Base-by-base conservation (phyloP, 1,284 basidiomycete species). In the Leucoagaricus sp. region DNA sequence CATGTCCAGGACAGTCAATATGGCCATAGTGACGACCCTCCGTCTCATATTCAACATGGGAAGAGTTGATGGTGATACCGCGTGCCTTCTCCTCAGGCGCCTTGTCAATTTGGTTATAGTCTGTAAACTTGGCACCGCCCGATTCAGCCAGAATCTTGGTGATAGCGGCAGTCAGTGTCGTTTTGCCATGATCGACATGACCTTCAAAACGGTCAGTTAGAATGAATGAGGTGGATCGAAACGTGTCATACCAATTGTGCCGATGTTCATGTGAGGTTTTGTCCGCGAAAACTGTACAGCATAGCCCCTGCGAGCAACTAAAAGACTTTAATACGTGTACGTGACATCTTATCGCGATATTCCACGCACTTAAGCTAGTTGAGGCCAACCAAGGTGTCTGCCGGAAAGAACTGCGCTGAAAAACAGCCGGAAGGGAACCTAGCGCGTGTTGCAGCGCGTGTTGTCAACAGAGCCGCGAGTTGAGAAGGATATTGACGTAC, bases 61-160 rank as follows among this genome's bases (percentile, higher is more conserved):
- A 80, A 21, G 87, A 88, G 75, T 90, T 93, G 71, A 99, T 99
- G 64, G 97, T 99, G 76, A 99, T 99, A 80, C 97, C 97, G 76
- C 97, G 93, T 58, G 96, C 96, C 78, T 96, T 97, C 81, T 99
- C 97, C 75, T 99, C 97, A 9, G 97, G 97, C n/a, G 97, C 97
- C 81, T 95, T 98, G 89, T 99, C 97, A 69, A 99, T 99, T 75
- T 95, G 88, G 55, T 85, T 86, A 79, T 99, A 99, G 83, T 96
- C 96, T 64, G 97, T 92, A 76, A 99, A 99, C 73, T 90, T 94
- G 63, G 94, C 96, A 55, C 89, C 92, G 64, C 91, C 89, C 59
- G 73, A 72, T 63, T 89, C 84, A 38, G 96, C 78, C 56, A 99
- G 86, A 60, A 96, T 91, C 75, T 95, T 99, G 68, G 97, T 99